Conservation (phyloP, 768 basidiomycete genomes). For the Lactifluus piperatus region DNA sequence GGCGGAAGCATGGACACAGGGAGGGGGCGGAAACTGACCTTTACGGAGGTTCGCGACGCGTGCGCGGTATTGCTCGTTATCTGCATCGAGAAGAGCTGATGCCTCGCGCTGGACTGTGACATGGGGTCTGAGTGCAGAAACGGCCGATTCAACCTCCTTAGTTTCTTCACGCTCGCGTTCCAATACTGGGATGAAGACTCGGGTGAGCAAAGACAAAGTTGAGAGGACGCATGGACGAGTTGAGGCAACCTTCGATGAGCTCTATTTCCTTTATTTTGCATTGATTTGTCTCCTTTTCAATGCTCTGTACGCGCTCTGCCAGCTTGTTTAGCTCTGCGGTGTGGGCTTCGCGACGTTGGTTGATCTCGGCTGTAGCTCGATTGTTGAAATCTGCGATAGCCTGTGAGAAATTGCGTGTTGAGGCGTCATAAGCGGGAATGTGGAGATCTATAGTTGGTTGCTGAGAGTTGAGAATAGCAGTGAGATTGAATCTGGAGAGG, state of each 20-base stretch:
- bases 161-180: slow-evolving; percentile 65
- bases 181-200: slow-evolving; percentile 35
- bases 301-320: slow-evolving; percentile 49
- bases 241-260: slow-evolving; percentile 51
- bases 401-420: slow-evolving; percentile 63
- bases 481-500: slow-evolving; percentile 40
- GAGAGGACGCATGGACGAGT: background rate
- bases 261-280: slow-evolving; percentile 77
- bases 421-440: slow-evolving; percentile 50
- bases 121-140: slow-evolving; percentile 56
- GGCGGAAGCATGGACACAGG: background rate
- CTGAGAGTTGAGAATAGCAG: slow-evolving; percentile 39
- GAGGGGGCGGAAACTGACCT: slow-evolving; percentile 36
- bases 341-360: slow-evolving; percentile 56
- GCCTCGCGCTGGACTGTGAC: slow-evolving; percentile 55
- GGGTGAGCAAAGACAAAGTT: background rate
- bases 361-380: slow-evolving; percentile 59
- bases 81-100: slow-evolving; percentile 46
- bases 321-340: slow-evolving; percentile 52
- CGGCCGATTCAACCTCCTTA: slow-evolving; percentile 56
- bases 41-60: slow-evolving; percentile 51
- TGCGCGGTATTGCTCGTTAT: slow-evolving; percentile 66
- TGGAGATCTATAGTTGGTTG: slow-evolving; percentile 59
- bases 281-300: slow-evolving; percentile 61
- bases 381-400: slow-evolving; percentile 67